phyloP scores from a whole-genome alignment of 73 alveolate species.

The Symbiodinium pilosum region DNA sequence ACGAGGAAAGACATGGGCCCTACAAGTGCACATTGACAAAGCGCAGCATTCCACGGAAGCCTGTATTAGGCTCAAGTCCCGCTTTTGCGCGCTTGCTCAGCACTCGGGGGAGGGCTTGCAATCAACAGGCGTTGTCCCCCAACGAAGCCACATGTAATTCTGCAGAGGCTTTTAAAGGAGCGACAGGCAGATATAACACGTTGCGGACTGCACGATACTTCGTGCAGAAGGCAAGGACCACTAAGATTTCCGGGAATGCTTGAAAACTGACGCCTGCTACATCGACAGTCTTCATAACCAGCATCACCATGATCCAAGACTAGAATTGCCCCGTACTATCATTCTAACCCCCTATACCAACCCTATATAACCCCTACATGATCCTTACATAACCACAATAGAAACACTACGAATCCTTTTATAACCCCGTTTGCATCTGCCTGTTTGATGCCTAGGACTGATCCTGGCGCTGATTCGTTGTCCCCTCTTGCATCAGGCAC shows the following conservation, averaged over 20 bases:
- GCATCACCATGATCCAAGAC: too few relatives aligned
- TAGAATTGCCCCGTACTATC: too few relatives aligned
- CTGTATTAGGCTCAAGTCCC: neutral
- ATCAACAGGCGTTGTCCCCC: neutral
- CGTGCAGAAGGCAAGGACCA: too few relatives aligned
- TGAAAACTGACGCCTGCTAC: too few relatives aligned
- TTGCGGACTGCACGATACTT: too few relatives aligned
- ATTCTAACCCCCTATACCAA: too few relatives aligned
- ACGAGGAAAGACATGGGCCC: neutral
- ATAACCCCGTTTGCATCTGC: neutral
- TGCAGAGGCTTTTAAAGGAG: neutral
- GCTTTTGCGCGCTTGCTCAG: constrained; percentile 20
- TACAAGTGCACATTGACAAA: neutral
- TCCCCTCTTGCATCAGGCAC: neutral
- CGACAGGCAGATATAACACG: neutral
- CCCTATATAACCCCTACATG: too few relatives aligned
- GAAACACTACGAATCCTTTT: too few relatives aligned
- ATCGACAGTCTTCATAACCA: too few relatives aligned
- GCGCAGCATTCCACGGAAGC: constrained; percentile 27
- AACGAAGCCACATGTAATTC: constrained; percentile 1
- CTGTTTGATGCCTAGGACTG: neutral
- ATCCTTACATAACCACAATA: too few relatives aligned
- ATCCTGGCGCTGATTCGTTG: neutral
- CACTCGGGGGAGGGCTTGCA: neutral
- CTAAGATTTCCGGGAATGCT: too few relatives aligned